Conservation (phyloP, 106 monocot species). For the Cymbidium sinense region DNA sequence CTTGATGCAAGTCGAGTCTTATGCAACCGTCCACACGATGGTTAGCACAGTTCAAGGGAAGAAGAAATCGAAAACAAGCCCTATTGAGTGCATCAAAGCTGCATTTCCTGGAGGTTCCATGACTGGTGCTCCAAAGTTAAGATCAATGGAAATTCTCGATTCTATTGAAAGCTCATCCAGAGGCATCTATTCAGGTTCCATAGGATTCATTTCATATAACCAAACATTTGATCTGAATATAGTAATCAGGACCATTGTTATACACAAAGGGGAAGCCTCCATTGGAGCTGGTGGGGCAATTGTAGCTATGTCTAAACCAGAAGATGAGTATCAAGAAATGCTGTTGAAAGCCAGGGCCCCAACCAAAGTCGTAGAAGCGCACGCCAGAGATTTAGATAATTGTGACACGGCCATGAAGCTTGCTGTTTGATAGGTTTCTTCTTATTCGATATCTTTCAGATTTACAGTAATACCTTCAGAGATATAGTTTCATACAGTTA, state of each 20-base stretch:
- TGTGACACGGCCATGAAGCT: background rate
- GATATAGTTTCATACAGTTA: too few relatives aligned
- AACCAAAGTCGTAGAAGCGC: constrained; percentile 6
- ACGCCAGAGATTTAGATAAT: background rate
- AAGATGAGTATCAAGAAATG: constrained; percentile 88
- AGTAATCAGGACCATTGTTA: constrained; percentile 77
- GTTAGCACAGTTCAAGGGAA: constrained; percentile 71
- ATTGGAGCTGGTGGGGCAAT: constrained; percentile 91
- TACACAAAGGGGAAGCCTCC: constrained; percentile 66
- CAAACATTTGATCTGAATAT: constrained; percentile 83
- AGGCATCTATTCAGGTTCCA: constrained; percentile 76
- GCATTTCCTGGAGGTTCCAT: constrained; percentile 89
- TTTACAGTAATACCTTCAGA: background rate
- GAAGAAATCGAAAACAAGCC: constrained; percentile 35
- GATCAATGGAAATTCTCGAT: constrained; percentile 87
- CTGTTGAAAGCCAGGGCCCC: constrained; percentile 83
- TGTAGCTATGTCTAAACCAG: constrained; percentile 70
- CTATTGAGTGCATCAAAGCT: constrained; percentile 64
- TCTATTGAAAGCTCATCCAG: constrained; percentile 59
- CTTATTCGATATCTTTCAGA: background rate
- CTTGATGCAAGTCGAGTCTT: constrained; percentile 75
- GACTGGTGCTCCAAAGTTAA: constrained; percentile 86
- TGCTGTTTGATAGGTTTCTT: background rate
- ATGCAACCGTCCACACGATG: constrained; percentile 85
- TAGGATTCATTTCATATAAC: constrained; percentile 85